A percentile compares a stretch with the other conserved stretches of the same genome.
phyloP scores from a whole-genome alignment of 192 early-diverging fungal genomes.

The Coemansia aciculifera region DNA sequence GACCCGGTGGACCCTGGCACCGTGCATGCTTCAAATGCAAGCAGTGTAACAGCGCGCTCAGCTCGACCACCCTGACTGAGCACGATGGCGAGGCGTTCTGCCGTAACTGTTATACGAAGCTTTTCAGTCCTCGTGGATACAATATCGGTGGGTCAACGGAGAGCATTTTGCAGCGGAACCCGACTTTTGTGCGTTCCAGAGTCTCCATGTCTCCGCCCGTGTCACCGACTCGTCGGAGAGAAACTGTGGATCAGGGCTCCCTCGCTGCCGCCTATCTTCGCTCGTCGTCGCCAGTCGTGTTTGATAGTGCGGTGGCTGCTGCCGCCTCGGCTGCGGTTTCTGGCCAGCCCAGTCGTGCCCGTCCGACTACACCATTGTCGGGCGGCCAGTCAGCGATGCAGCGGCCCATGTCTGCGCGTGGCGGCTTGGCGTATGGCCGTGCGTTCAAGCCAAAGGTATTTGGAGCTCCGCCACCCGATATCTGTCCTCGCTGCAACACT shows the following conservation, averaged over 20 bases:
- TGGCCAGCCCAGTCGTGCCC: constrained; percentile 16
- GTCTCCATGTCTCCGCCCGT: not conserved
- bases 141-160: constrained; percentile 49
- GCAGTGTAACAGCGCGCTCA: constrained; percentile 46
- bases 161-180: constrained; percentile 10
- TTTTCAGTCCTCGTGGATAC: constrained; percentile 50
- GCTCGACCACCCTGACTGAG: constrained; percentile 47
- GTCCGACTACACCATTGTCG: constrained; percentile 11
- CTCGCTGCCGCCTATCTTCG: constrained; percentile 8
- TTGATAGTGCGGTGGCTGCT: constrained; percentile 39
- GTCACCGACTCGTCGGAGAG: constrained; percentile 3
- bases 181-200: not conserved
- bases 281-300: constrained; percentile 18
- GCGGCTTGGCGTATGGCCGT: constrained; percentile 34
- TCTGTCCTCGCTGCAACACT: constrained; percentile 50
- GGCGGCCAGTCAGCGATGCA: not conserved
- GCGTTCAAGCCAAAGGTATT: constrained; percentile 31
- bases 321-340: constrained; percentile 43
- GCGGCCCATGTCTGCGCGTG: constrained; percentile 33
- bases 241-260: constrained; percentile 3
- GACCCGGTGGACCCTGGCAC: constrained; percentile 56
- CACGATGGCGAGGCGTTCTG: constrained; percentile 57
- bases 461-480: constrained; percentile 37
- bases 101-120: constrained; percentile 49
- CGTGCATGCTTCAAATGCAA: constrained; percentile 55